phyloP scores from a whole-genome alignment of 306 rosid species.

The Cucumis cinereus region DNA sequence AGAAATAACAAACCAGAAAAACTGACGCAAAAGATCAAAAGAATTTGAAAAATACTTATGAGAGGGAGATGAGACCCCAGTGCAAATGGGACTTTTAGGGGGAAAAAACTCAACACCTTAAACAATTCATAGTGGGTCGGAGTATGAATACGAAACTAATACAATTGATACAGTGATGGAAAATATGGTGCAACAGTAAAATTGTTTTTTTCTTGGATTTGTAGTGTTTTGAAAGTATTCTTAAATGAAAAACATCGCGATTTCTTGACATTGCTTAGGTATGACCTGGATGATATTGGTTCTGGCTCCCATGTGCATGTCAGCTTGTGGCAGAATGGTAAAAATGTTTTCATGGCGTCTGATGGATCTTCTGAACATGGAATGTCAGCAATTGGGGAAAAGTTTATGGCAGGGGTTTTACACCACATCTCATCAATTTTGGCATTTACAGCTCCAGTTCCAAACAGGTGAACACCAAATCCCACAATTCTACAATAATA shows the following conservation, averaged over 20 bases:
- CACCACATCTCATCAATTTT: constrained; percentile 60
- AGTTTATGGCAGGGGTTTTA: constrained; percentile 91
- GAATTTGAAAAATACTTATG: too few relatives aligned
- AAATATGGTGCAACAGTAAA: background rate
- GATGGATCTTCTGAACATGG: constrained; percentile 51
- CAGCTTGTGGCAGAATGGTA: constrained; percentile 66
- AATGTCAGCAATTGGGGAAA: constrained; percentile 58
- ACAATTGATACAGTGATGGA: background rate
- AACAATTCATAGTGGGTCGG: background rate
- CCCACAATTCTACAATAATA: background rate
- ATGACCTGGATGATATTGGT: constrained; percentile 60
- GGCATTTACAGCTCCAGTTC: constrained; percentile 75
- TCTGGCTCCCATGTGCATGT: constrained; percentile 89
- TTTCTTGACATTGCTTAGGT: constrained; percentile 38
- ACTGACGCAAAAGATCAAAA: too few relatives aligned
- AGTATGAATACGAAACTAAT: background rate
- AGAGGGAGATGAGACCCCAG: too few relatives aligned
- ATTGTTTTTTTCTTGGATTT: constrained; percentile 6
- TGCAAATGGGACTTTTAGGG: too few relatives aligned
- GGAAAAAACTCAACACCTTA: too few relatives aligned
- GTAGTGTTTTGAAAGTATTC: background rate
- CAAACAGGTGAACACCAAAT: constrained; percentile 51
- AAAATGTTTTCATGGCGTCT: constrained; percentile 67
- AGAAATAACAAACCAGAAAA: too few relatives aligned
- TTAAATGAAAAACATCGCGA: constrained; percentile 8